phyloP scores from a whole-genome alignment of 202 grass and related monocot genomes.

The Hordeum pubiflorum region DNA sequence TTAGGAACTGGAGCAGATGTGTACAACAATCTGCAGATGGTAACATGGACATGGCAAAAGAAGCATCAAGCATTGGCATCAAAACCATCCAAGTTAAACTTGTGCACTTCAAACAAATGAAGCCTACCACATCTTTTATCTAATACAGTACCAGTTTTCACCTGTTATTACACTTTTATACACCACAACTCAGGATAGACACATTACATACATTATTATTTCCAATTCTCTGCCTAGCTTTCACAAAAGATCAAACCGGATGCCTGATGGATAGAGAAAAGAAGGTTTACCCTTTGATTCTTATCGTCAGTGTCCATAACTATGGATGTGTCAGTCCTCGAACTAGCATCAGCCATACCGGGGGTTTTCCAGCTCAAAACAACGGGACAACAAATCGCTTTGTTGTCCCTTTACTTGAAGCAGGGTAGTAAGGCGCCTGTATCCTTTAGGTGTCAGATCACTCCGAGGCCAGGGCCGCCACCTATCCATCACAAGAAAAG shows the following conservation, averaged over 20 bases:
- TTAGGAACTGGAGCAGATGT: constrained; percentile 6
- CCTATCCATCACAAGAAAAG: constrained; percentile 17
- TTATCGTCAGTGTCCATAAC: constrained; percentile 64
- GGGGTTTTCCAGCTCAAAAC: constrained; percentile 36
- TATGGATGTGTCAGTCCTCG: constrained; percentile 59
- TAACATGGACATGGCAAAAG: constrained; percentile 5
- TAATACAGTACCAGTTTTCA: neutral
- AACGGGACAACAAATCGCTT: constrained; percentile 46
- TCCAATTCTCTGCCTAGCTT: neutral
- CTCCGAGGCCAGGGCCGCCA: neutral
- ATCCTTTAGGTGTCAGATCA: constrained; percentile 18
- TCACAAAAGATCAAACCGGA: neutral
- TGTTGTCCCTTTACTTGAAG: constrained; percentile 41
- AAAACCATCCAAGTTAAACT: neutral
- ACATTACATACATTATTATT: neutral
- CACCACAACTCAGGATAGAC: neutral
- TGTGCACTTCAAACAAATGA: neutral
- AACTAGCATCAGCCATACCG: constrained; percentile 64
- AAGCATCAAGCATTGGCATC: neutral
- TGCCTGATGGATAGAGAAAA: neutral
- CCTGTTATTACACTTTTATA: neutral
- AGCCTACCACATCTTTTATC: neutral
- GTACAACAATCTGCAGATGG: constrained; percentile 13
- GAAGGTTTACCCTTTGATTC: constrained; percentile 50
- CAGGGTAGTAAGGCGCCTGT: neutral